Evolutionary conservation across 2,329 filamentous ascomycete genomes (phyloP).

Genomic region (Thermoascus crustaceus): DNA sequence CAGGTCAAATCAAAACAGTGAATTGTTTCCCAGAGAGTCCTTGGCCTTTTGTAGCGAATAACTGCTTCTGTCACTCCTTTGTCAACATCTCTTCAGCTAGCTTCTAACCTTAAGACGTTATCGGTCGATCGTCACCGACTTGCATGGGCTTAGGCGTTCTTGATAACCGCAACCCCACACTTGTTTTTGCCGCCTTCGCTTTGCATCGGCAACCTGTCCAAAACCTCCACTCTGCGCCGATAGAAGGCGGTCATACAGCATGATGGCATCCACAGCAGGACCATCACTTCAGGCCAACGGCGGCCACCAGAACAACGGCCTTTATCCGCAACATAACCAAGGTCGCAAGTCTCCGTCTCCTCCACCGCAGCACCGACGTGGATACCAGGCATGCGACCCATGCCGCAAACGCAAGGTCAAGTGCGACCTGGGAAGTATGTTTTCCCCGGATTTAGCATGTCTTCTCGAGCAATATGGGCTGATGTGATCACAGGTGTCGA

Average conservation of each 20-base stretch:
- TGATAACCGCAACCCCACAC: constrained; percentile 1
- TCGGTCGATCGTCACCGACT: no score
- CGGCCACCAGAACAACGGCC: constrained; percentile 7
- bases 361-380: constrained; percentile 35
- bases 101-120: no score
- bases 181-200: constrained; percentile 24
- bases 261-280: constrained; percentile 5
- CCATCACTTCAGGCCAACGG: not conserved
- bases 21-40: no score
- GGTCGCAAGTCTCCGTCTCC: constrained; percentile 25
- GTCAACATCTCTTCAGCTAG: constrained; percentile 1
- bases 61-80: no score
- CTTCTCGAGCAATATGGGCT: constrained; percentile 5
- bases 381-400: constrained; percentile 43
- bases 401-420: constrained; percentile 44
- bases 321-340: constrained; percentile 12
- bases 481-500: constrained; percentile 54
- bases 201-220: constrained; percentile 30
- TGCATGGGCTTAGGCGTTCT: no score
- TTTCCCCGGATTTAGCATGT: constrained; percentile 1
- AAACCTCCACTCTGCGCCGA: constrained; percentile 13
- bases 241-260: constrained; percentile 5
- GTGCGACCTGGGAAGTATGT: constrained; percentile 41
- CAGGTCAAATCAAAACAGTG: no score
- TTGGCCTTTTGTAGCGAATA: no score